A percentile compares a stretch with the other conserved stretches of the same genome.
phyloP scores from a whole-genome alignment of 345 rosid genomes.

The Camelina sativa region DNA sequence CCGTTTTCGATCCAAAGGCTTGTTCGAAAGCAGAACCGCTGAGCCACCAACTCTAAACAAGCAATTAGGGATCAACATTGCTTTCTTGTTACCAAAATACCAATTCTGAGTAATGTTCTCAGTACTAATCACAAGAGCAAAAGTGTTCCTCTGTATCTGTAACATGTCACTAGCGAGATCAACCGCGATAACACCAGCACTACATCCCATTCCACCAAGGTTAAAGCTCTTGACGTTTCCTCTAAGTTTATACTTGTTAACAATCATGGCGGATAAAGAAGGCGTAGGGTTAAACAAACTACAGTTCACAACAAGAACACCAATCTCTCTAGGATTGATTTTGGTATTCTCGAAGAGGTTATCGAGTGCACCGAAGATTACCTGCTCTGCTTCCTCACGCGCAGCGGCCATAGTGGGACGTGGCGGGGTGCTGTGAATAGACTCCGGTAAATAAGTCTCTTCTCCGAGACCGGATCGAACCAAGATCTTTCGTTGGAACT shows the following conservation, averaged over 20 bases:
- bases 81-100: slow-evolving; percentile 89
- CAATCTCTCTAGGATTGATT: slow-evolving; percentile 71
- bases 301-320: slow-evolving; percentile 49
- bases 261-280: slow-evolving; percentile 45
- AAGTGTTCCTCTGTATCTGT: slow-evolving; percentile 53
- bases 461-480: slow-evolving; percentile 88
- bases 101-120: slow-evolving; percentile 92
- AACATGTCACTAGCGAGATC: slow-evolving; percentile 44
- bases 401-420: slow-evolving; percentile 84
- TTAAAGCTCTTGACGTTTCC: slow-evolving; percentile 41
- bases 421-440: slow-evolving; percentile 74
- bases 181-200: slow-evolving; percentile 44
- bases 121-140: slow-evolving; percentile 84
- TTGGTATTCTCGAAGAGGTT: slow-evolving; percentile 68
- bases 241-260: slow-evolving; percentile 44
- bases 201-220: slow-evolving; percentile 47
- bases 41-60: slow-evolving; percentile 90
- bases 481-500: slow-evolving; percentile 76
- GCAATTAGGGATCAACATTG: slow-evolving; percentile 90
- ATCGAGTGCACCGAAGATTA: slow-evolving; percentile 84
- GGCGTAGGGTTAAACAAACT: slow-evolving; percentile 45
- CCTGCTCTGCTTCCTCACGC: slow-evolving; percentile 89
- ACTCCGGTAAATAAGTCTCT: slow-evolving; percentile 77
- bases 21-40: slow-evolving; percentile 72
- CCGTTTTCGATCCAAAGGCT: slow-evolving; percentile 51